Conservation (phyloP, 805 yeast genomes). For the Clavispora vitiphila region DNA sequence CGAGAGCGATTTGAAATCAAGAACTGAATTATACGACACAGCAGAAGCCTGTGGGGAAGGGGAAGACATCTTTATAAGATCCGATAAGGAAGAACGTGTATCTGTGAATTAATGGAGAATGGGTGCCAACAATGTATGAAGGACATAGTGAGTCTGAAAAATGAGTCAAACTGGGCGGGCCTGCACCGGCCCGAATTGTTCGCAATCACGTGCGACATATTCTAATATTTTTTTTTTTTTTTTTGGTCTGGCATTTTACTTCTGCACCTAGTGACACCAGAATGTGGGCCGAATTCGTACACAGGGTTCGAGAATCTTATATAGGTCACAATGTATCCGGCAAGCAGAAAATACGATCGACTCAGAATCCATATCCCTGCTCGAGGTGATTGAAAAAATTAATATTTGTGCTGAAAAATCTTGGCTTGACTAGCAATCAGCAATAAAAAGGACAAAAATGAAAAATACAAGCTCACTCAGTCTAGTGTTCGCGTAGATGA, state of each 20-base stretch:
- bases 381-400: no score
- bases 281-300: no score
- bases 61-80: not conserved
- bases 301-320: no score
- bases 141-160: not conserved
- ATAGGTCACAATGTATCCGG: no score
- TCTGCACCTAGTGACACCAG: no score
- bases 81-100: not conserved
- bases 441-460: not conserved
- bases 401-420: no score
- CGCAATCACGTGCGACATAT: not conserved
- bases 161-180: slow-evolving; percentile 1
- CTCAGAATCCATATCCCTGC: no score
- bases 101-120: not conserved
- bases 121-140: not conserved
- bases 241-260: not conserved
- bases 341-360: no score
- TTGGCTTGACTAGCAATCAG: no score
- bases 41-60: slow-evolving; percentile 19
- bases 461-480: not conserved
- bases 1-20: slow-evolving; percentile 26
- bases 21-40: slow-evolving; percentile 36
- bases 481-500: not conserved
- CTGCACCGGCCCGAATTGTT: not conserved
- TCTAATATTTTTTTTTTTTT: no score